Conservation (phyloP, 257 asterid genomes). For the Agastache rugosa region DNA sequence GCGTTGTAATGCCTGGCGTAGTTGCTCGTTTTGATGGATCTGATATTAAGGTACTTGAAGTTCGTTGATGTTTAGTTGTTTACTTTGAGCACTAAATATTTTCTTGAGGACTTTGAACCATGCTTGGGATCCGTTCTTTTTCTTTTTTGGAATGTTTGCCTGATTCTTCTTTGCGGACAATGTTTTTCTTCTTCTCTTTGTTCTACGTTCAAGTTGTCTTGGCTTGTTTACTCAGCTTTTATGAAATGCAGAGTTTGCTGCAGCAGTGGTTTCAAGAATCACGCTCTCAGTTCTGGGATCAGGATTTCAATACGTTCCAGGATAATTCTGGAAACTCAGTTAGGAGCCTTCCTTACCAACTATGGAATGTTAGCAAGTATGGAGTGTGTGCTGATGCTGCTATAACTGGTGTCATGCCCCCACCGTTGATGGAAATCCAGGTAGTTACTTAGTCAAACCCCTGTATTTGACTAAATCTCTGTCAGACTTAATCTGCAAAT, state of each 20-base stretch:
- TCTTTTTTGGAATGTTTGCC: background rate
- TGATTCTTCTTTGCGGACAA: background rate
- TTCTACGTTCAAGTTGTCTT: background rate
- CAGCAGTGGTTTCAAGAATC: conserved; percentile 64
- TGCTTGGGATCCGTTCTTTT: background rate
- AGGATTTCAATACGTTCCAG: conserved; percentile 38
- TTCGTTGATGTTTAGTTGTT: background rate
- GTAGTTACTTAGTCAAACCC: conserved; percentile 41
- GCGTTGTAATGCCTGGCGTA: conserved; percentile 81
- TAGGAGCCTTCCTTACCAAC: conserved; percentile 78
- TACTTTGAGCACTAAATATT: background rate
- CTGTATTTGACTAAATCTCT: conserved; percentile 23
- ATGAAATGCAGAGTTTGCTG: conserved; percentile 66
- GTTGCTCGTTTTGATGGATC: conserved; percentile 93
- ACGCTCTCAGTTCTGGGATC: conserved; percentile 60
- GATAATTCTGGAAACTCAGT: conserved; percentile 52
- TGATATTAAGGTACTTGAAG: conserved; percentile 70
- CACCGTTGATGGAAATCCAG: conserved; percentile 94
- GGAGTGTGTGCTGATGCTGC: conserved; percentile 94
- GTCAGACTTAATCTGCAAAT: conserved; percentile 12
- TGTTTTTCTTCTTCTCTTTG: background rate
- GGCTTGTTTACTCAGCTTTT: conserved; percentile 13
- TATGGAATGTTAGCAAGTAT: conserved; percentile 88
- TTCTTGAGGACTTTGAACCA: conserved; percentile 23
- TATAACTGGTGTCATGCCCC: conserved; percentile 94